These are phyloP conservation scores for Trichoderma parareesei DNA, from an alignment of 495 filamentous ascomycete genomes.

Conservation along the genomic window DNA sequence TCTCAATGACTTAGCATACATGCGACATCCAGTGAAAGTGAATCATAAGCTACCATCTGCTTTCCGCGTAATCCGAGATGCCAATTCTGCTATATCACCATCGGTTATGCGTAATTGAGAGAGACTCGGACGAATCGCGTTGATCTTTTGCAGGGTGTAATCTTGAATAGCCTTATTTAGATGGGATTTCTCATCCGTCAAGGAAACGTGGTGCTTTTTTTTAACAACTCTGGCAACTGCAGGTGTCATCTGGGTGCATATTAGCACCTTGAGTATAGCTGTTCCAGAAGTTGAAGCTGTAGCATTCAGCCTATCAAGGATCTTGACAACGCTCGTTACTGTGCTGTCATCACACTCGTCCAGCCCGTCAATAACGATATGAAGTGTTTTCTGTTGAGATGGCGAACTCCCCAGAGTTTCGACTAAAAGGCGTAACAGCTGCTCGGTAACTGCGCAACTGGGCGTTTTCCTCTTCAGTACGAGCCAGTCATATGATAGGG, in stretches of 20 bases:
- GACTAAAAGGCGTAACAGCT: conserved; percentile 15
- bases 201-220: conserved; percentile 18
- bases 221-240: conserved; percentile 11
- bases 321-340: conserved; percentile 17
- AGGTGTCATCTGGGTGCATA: conserved; percentile 17
- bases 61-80: conserved; percentile 14
- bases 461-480: conserved; percentile 16
- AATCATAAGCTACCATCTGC: conserved; percentile 20
- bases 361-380: conserved; percentile 24
- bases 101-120: background rate
- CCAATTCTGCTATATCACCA: background rate
- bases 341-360: conserved; percentile 22
- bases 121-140: background rate
- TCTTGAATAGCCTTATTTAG: conserved; percentile 17
- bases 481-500: conserved; percentile 19
- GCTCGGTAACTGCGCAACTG: conserved; percentile 16
- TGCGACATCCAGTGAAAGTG: too few relatives aligned
- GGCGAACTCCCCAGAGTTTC: conserved; percentile 13
- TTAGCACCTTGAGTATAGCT: conserved; percentile 19
- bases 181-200: conserved; percentile 21
- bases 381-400: conserved; percentile 12
- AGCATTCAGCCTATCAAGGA: conserved; percentile 18
- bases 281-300: conserved; percentile 2
- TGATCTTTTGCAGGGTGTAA: conserved; percentile 10
- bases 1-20: too few relatives aligned